Percentiles rank a stretch among this genome's conserved stretches.
phyloP scores from a whole-genome alignment of 1,284 basidiomycete species.

The Fistulinella cinereoalba region DNA sequence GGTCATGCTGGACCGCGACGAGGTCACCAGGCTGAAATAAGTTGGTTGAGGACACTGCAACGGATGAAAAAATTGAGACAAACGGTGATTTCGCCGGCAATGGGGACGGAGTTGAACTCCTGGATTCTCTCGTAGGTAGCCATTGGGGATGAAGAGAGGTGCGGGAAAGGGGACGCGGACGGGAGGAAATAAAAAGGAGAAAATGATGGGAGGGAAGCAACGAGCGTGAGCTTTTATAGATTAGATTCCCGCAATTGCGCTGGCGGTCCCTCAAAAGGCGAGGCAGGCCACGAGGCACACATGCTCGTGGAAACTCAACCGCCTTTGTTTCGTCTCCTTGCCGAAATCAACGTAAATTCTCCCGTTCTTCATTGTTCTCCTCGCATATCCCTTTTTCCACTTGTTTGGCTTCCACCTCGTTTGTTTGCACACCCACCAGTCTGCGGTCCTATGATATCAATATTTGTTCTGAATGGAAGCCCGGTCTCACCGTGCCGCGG shows the following conservation, averaged over 20 bases:
- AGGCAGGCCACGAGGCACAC: conserved; percentile 50
- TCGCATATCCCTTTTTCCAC: too few species aligned
- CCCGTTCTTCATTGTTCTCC: too few species aligned
- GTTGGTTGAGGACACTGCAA: conserved; percentile 1
- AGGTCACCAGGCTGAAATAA: conserved; percentile 65
- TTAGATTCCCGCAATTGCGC: too few species aligned
- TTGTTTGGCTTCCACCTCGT: background rate
- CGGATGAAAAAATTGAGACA: conserved; percentile 16
- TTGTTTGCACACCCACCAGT: background rate
- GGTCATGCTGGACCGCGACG: conserved; percentile 66
- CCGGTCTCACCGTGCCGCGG: too few species aligned
- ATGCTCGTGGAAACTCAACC: conserved; percentile 23
- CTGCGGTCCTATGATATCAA: too few species aligned
- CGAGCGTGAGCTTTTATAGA: conserved; percentile 44
- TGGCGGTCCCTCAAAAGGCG: too few species aligned
- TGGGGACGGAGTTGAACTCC: conserved; percentile 25
- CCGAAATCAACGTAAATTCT: too few species aligned
- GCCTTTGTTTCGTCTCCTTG: conserved; percentile 15
- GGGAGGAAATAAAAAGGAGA: conserved; percentile 19
- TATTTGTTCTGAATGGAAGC: too few species aligned
- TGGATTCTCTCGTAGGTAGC: conserved; percentile 34
- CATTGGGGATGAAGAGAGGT: conserved; percentile 20
- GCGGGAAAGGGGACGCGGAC: conserved; percentile 3
- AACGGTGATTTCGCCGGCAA: conserved; percentile 36
- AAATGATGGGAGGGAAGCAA: conserved; percentile 22